phyloP scores from a whole-genome alignment of 345 rosid species.

The Eucalyptus polyanthemos region DNA sequence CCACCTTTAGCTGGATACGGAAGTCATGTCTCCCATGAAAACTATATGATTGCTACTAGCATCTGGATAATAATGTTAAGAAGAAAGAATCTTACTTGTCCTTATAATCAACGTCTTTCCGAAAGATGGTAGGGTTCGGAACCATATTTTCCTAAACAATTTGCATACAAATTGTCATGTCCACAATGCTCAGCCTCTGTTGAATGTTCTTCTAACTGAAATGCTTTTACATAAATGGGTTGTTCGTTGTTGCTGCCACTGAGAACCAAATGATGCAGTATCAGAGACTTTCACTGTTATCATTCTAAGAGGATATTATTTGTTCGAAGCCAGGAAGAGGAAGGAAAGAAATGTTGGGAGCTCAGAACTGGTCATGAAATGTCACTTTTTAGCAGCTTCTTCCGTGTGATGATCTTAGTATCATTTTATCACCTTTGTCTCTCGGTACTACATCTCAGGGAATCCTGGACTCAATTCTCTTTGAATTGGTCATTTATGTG shows the following conservation, averaged over 20 bases:
- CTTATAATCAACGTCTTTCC: no score
- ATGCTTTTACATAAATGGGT: background rate
- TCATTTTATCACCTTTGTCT: background rate
- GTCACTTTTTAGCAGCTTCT: background rate
- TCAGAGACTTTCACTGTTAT: background rate
- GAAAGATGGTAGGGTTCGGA: no score
- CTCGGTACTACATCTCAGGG: background rate
- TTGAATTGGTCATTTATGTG: no score
- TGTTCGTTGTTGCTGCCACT: background rate
- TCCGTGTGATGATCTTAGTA: background rate
- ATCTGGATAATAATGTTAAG: no score
- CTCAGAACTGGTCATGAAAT: background rate
- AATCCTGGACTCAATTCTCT: no score
- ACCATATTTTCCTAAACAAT: no score
- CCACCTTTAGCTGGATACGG: no score
- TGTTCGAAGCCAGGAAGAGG: background rate
- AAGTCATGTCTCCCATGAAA: no score
- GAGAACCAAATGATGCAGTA: background rate
- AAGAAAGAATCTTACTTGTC: no score
- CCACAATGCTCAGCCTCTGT: background rate
- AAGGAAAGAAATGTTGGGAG: background rate
- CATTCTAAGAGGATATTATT: background rate
- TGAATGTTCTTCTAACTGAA: background rate
- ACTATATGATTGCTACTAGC: no score
- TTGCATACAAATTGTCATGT: no score